Conservation (phyloP, 2,329 filamentous ascomycete species). For the Fusarium succisae region DNA sequence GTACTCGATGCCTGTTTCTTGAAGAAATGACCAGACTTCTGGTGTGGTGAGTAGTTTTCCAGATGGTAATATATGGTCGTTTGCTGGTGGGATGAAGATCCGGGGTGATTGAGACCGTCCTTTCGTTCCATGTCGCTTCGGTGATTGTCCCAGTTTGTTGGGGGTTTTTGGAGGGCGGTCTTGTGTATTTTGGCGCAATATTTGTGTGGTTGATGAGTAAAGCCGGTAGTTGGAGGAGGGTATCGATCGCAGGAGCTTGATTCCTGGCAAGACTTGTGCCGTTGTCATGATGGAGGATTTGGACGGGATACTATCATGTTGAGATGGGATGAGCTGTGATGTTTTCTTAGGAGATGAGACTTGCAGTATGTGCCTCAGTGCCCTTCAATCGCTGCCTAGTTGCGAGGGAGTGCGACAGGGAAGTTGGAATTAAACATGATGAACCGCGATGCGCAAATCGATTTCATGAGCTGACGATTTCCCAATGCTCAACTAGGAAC, state of each 20-base stretch:
- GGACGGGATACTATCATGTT: slow-evolving; percentile 26
- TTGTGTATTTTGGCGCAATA: neutral
- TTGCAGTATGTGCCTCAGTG: neutral
- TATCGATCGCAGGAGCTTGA: slow-evolving; percentile 18
- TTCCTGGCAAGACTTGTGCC: slow-evolving; percentile 29
- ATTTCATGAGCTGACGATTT: neutral
- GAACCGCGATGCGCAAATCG: neutral
- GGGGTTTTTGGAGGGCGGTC: neutral
- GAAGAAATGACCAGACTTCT: slow-evolving; percentile 42
- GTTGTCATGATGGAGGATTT: slow-evolving; percentile 38
- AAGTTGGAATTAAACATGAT: neutral
- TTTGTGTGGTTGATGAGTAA: slow-evolving; percentile 21
- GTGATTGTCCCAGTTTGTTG: neutral
- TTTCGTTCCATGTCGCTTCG: neutral
- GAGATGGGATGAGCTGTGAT: neutral
- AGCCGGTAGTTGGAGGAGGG: slow-evolving; percentile 10
- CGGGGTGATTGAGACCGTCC: neutral
- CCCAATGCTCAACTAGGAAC: neutral
- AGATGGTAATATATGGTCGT: slow-evolving; percentile 29
- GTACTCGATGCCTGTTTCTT: slow-evolving; percentile 39
- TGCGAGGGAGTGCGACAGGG: neutral
- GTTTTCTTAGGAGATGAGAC: neutral
- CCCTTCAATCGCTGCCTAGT: neutral
- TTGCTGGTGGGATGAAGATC: slow-evolving; percentile 31
- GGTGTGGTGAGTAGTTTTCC: slow-evolving; percentile 45